phyloP scores from a whole-genome alignment of 129 eudicot species.

The Cynara cardunculus region DNA sequence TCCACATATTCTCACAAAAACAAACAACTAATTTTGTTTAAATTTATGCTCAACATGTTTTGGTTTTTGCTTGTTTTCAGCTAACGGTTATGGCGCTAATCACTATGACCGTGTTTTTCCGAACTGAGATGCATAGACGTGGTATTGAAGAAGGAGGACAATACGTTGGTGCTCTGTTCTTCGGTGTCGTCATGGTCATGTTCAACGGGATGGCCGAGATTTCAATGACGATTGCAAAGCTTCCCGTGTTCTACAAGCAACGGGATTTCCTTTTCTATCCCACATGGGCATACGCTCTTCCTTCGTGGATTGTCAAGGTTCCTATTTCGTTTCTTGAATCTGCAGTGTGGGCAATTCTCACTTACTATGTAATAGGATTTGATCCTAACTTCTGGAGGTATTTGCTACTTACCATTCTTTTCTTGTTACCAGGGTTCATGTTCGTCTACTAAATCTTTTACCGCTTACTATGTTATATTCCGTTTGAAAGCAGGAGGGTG shows the following conservation, averaged over 20 bases:
- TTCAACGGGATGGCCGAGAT: constrained; percentile 72
- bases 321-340: constrained; percentile 59
- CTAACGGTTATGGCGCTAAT: constrained; percentile 36
- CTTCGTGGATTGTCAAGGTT: constrained; percentile 64
- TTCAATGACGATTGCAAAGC: constrained; percentile 73
- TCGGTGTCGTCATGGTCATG: constrained; percentile 34
- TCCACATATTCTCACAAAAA: too few species aligned
- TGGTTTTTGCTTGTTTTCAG: constrained; percentile 30
- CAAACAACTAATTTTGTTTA: neutral
- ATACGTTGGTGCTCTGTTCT: constrained; percentile 53
- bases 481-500: too few species aligned
- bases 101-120: constrained; percentile 57
- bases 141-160: constrained; percentile 40
- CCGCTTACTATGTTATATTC: too few species aligned
- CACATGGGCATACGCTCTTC: constrained; percentile 71
- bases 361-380: constrained; percentile 73
- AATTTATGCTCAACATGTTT: neutral
- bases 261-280: constrained; percentile 73
- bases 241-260: constrained; percentile 86
- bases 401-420: neutral
- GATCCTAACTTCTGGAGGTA: constrained; percentile 79
- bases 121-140: constrained; percentile 54
- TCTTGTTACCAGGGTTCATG: neutral
- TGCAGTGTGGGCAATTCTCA: constrained; percentile 45
- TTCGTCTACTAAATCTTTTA: too few species aligned